phyloP scores from a whole-genome alignment of 2,329 filamentous ascomycete genomes.

The Diaporthe nobilis region DNA sequence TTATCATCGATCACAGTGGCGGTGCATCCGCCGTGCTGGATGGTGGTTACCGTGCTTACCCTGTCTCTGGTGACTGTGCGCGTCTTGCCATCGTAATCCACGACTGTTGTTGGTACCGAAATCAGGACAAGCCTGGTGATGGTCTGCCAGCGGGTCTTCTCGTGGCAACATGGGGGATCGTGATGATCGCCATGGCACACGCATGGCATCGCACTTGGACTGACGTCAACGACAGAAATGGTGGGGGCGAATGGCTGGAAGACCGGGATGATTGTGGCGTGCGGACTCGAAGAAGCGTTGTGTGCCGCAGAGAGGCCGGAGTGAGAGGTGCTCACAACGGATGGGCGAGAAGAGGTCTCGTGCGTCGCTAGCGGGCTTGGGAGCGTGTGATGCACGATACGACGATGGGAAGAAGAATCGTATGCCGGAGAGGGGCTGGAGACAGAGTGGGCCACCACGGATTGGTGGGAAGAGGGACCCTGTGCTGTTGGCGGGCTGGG shows the following conservation, averaged over 20 bases:
- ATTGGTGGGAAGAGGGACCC: neutral
- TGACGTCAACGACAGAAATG: neutral
- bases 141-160: neutral
- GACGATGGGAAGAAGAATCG: neutral
- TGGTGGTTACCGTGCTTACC: neutral
- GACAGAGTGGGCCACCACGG: neutral
- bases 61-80: slow-evolving; percentile 2
- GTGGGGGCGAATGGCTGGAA: neutral
- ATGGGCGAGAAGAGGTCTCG: neutral
- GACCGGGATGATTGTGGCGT: neutral
- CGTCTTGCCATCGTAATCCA: neutral
- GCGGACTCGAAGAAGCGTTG: neutral
- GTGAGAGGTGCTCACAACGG: neutral
- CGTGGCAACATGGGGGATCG: slow-evolving; percentile 12
- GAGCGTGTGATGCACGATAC: neutral
- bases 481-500: neutral
- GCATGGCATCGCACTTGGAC: neutral
- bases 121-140: slow-evolving; percentile 22
- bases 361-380: neutral
- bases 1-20: neutral
- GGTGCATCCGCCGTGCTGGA: neutral
- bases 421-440: neutral
- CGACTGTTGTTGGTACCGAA: slow-evolving; percentile 20
- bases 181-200: neutral
- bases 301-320: neutral